Evolutionary conservation across 106 monocot species (phyloP), one percentile per base, ranked within the genome.

Genomic region (Dioscorea alata): DNA sequence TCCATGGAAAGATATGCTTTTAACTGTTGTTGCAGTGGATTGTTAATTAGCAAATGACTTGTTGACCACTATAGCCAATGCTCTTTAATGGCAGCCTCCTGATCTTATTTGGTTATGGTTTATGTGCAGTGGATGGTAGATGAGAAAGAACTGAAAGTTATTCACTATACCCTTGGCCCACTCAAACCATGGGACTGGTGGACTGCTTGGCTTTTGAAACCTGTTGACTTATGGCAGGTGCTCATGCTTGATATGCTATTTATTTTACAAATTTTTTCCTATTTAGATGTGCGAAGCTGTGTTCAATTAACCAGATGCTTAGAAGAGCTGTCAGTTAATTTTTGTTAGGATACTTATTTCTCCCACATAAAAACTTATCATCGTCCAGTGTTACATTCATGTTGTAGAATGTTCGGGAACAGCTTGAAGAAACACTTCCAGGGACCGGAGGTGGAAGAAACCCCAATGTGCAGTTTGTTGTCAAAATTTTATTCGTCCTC

Each of bases 101-200:
- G 42, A 42, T 42, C 42, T 42, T 10, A 34, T 61, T 75, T 64
- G 32, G 10, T 63, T 59, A 33, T 63, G 23, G 33, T 60, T 33
- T 56, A 67, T 63, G 5, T 79, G 23, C 79, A 99, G 99, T 99
- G 99, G 99, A 99, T 99, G 99, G 99, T 99, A 73, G 85, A 99
- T 69, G 99, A 93, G 73, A 93, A 70, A 63, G 99, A 99, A 76
- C 90, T 99, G 66, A 63, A 75, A 61, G 76, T 99, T 57, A 99
- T 99, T 64, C 99, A 99, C 19, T 99, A 99, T 63, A 99, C 99
- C 0, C 83, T 99, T 57, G 99, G 99, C 23, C 99, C 99, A n/a
- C 85, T 99, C 63, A 99, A 99, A 73, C 99, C 99, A 48, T 99
- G 99, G 99, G 99, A 99, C 69, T 99, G 99, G 99, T 99, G 87